phyloP scores from a whole-genome alignment of 495 filamentous ascomycete genomes.

The Neurospora sp. region DNA sequence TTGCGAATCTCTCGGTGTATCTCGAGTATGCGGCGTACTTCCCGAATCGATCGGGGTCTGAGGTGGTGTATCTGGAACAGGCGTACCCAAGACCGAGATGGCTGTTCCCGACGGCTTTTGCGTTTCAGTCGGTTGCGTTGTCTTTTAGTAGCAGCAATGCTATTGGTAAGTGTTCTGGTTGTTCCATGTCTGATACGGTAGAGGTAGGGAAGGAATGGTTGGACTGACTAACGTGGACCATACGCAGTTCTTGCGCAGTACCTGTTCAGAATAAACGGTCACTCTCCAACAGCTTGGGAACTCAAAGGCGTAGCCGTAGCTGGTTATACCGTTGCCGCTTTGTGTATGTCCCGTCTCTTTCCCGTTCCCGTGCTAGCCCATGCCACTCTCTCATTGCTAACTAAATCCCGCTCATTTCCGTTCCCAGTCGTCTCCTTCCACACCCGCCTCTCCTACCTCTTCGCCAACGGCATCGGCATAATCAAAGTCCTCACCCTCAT shows the following conservation, averaged over 20 bases:
- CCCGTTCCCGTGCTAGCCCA: neutral
- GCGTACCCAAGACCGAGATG: slow-evolving; percentile 52
- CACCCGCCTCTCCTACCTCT: slow-evolving; percentile 43
- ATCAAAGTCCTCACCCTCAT: slow-evolving; percentile 47
- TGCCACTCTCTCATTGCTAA: too few species aligned
- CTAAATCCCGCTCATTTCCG: too few species aligned
- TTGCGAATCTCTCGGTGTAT: slow-evolving; percentile 43
- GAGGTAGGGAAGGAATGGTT: neutral
- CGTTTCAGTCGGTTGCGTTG: slow-evolving; percentile 47
- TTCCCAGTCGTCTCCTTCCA: slow-evolving; percentile 42
- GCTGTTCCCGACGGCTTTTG: slow-evolving; percentile 52
- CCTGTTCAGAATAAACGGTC: slow-evolving; percentile 39
- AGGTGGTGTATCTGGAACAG: slow-evolving; percentile 59
- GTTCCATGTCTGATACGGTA: neutral
- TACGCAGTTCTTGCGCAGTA: slow-evolving; percentile 40
- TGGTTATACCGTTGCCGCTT: slow-evolving; percentile 43
- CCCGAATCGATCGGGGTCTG: slow-evolving; percentile 53
- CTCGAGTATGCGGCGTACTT: slow-evolving; percentile 54
- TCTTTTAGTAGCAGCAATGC: slow-evolving; percentile 56
- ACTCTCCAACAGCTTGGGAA: slow-evolving; percentile 44
- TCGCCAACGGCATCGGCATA: slow-evolving; percentile 47
- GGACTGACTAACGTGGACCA: neutral
- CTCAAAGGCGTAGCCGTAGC: slow-evolving; percentile 54
- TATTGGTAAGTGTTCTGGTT: slow-evolving; percentile 30
- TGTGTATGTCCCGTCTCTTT: slow-evolving; percentile 24